Evolutionary conservation across 2,329 filamentous ascomycete species (phyloP).

Genomic region (Diaporthe batatas): DNA sequence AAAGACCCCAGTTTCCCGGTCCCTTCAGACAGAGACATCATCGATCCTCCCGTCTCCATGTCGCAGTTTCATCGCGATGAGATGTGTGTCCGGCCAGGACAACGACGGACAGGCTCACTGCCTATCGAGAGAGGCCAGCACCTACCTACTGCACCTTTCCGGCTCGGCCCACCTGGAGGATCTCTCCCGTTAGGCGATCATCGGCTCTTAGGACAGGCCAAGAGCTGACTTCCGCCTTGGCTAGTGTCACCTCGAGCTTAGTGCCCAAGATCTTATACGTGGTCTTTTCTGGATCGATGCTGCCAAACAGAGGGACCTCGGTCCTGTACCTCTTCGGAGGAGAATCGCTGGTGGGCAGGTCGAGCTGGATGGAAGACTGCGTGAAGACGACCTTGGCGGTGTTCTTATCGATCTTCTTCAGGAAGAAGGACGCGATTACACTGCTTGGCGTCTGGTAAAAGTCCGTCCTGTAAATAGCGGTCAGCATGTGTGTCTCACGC

Average conservation of each 20-base stretch:
- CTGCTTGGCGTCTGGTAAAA: slow-evolving; percentile 92
- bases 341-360: slow-evolving; percentile 86
- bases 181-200: slow-evolving; percentile 77
- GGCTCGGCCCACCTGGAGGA: slow-evolving; percentile 89
- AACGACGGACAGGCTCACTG: slow-evolving; percentile 7
- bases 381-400: slow-evolving; percentile 79
- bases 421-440: slow-evolving; percentile 91
- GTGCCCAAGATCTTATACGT: slow-evolving; percentile 87
- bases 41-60: not conserved
- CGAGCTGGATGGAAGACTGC: slow-evolving; percentile 74
- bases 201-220: slow-evolving; percentile 90
- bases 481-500: slow-evolving; percentile 26
- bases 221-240: slow-evolving; percentile 78
- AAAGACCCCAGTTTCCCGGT: not conserved
- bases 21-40: not conserved
- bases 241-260: slow-evolving; percentile 85
- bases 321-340: slow-evolving; percentile 82
- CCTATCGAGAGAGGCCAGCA: slow-evolving; percentile 12
- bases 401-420: slow-evolving; percentile 96
- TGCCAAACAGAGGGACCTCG: slow-evolving; percentile 79
- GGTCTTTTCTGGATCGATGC: slow-evolving; percentile 81
- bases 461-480: slow-evolving; percentile 71
- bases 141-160: slow-evolving; percentile 57
- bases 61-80: slow-evolving; percentile 16
- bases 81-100: not conserved